Base-by-base conservation (phyloP, 768 basidiomycete species). In the Cystobasidiopsis lactophilus region DNA sequence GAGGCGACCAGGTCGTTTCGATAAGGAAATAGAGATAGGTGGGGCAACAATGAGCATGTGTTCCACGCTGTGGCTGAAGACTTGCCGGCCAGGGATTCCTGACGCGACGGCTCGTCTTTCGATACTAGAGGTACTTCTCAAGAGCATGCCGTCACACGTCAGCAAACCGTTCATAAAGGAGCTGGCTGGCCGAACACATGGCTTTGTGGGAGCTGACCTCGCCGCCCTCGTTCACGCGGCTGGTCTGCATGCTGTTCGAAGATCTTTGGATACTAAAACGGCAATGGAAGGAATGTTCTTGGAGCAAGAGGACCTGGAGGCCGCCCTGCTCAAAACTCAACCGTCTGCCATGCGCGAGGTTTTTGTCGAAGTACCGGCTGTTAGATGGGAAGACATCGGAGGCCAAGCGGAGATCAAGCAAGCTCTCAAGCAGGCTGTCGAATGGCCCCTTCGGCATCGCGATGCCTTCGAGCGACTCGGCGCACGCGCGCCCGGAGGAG, bases 161-260 rank as follows among this genome's bases (percentile, higher is more conserved):
- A 64, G 75, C 0, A 65, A 68, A 2, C 69, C 70, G 0, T 77
- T 82, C 10, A 74, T 98, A 2, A 68, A 72, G 24, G 58, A 71
- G 2, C 67, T 95, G 18, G 80, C 89, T 0, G 72, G 75, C 11
- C 57, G 63, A 9, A 86, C 88, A 11, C 86, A 98, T 58, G 93
- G 93, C 0, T 96, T 89, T 64, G 93, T 98, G 43, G 93, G 91
- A 5, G 93, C 93, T 4, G 93, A 98, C 66, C 73, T 98, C 40
- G 78, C 80, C 30, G 85, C 88, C 0, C 77, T 95, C 51, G 77
- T 95, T 23, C 80, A 91, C 30, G 84, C 91, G 67, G 88, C 88
- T 9, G 89, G 89, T 2, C 88, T 86, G 2, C 66, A 77, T 21
- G 82, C 88, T 2, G 91, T 98, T 64, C 89, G 89, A 60, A 77